Conservation (phyloP, 257 asterid genomes). For the Scutellaria galericulata region DNA sequence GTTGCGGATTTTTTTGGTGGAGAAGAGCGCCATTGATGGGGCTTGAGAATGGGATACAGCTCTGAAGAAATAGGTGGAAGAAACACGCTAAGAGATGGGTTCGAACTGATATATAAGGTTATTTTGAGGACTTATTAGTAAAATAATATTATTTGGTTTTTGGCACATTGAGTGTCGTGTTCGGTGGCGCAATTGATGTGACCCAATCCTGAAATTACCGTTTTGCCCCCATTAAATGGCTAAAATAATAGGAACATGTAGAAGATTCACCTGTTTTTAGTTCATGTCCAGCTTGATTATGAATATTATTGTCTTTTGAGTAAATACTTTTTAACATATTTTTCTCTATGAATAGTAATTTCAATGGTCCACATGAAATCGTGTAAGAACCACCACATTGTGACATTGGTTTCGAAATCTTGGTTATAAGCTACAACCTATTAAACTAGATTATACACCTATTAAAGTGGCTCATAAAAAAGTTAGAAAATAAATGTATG, state of each 20-base stretch:
- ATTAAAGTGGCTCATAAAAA: no score
- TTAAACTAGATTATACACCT: no score
- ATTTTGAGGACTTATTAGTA: background rate
- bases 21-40: conserved; percentile 38
- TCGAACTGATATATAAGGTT: background rate
- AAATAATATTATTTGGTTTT: background rate
- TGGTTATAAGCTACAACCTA: no score
- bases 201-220: background rate
- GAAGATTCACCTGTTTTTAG: background rate
- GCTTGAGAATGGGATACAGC: background rate
- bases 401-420: no score
- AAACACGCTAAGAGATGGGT: background rate
- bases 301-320: no score
- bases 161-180: background rate
- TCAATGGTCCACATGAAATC: no score
- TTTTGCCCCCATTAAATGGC: background rate
- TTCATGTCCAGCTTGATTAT: background rate
- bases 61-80: background rate
- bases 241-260: no score
- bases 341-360: no score
- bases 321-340: no score
- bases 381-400: no score
- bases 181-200: background rate
- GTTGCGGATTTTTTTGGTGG: conserved; percentile 27
- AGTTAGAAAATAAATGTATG: no score